Conservation (phyloP, 371 early-diverging fungal genomes). For the Dichotomocladium elegans region DNA sequence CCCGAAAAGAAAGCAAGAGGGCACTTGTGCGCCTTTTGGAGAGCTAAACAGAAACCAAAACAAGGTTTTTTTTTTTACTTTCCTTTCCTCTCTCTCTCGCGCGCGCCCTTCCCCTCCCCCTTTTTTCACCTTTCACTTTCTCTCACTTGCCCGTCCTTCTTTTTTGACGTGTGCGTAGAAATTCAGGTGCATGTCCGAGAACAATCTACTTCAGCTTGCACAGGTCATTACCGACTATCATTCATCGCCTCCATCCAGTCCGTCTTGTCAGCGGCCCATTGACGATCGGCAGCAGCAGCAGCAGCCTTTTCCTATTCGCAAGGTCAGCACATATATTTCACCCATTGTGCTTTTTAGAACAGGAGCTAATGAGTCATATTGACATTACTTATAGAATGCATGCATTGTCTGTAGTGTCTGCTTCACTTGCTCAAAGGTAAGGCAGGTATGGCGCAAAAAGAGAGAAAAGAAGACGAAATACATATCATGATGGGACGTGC, state of each 20-base stretch:
- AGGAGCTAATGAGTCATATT: too few relatives aligned
- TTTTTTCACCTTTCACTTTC: not conserved
- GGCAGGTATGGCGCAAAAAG: not conserved
- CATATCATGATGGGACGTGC: too few relatives aligned
- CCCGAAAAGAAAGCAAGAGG: too few relatives aligned
- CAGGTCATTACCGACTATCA: not conserved
- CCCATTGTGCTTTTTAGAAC: not conserved
- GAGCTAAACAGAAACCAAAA: too few relatives aligned
- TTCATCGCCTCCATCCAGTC: not conserved
- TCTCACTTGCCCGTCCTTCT: not conserved
- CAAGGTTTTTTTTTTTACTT: conserved; percentile 8
- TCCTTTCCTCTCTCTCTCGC: conserved; percentile 6
- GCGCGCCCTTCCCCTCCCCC: not conserved
- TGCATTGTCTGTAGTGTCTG: conserved; percentile 46
- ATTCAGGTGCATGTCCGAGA: too few relatives aligned
- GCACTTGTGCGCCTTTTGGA: too few relatives aligned
- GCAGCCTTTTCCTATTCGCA: conserved; percentile 22
- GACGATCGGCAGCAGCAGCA: too few relatives aligned
- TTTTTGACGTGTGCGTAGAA: too few relatives aligned
- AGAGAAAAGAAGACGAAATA: not conserved
- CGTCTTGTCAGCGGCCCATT: too few relatives aligned
- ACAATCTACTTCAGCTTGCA: conserved; percentile 31
- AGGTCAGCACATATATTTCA: conserved; percentile 13
- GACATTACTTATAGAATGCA: conserved; percentile 46
- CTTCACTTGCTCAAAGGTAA: conserved; percentile 45